Percentiles rank a stretch among this genome's conserved stretches.
Evolutionary conservation across 495 filamentous ascomycete species (phyloP).

Genomic region (Hyaloscypha bicolor): DNA sequence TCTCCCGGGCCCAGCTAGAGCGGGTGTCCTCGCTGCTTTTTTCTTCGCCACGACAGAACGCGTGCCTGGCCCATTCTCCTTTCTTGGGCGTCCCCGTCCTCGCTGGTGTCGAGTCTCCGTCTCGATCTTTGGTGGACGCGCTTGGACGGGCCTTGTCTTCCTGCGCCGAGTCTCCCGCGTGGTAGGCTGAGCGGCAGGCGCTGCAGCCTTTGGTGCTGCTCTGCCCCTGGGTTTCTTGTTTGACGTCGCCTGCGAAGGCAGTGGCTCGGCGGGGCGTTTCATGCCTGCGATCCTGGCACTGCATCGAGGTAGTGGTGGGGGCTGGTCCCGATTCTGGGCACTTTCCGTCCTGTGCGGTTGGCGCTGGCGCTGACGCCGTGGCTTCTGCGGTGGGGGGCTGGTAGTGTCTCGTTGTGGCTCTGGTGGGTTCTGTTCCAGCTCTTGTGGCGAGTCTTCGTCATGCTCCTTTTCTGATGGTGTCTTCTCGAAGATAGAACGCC

Average conservation of each 20-base stretch:
- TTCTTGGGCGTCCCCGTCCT: slow-evolving; percentile 13
- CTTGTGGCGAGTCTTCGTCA: slow-evolving; percentile 8
- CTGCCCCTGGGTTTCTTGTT: slow-evolving; percentile 16
- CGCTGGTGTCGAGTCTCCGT: slow-evolving; percentile 14
- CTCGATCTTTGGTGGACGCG: slow-evolving; percentile 9
- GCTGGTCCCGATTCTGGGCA: slow-evolving; percentile 5
- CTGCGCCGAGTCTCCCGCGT: background rate
- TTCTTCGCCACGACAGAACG: slow-evolving; percentile 11
- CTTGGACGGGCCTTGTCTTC: slow-evolving; percentile 3
- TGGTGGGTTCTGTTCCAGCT: slow-evolving; percentile 15
- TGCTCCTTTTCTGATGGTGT: slow-evolving; percentile 9
- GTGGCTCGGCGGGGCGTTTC: slow-evolving; percentile 17
- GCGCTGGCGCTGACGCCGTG: slow-evolving; percentile 9
- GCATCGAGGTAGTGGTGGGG: slow-evolving; percentile 15
- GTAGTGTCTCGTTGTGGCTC: slow-evolving; percentile 17
- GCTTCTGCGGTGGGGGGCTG: slow-evolving; percentile 8
- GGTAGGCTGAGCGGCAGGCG: slow-evolving; percentile 1
- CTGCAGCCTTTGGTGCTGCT: slow-evolving; percentile 9
- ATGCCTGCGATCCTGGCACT: slow-evolving; percentile 24
- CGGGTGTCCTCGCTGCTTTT: slow-evolving; percentile 11
- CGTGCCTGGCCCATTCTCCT: slow-evolving; percentile 12
- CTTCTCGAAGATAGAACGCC: slow-evolving; percentile 10
- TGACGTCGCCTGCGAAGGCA: slow-evolving; percentile 13
- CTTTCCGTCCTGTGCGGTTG: slow-evolving; percentile 4
- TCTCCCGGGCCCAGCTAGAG: slow-evolving; percentile 7